phyloP scores from a whole-genome alignment of 768 basidiomycete species.

The Podaxis sp. region DNA sequence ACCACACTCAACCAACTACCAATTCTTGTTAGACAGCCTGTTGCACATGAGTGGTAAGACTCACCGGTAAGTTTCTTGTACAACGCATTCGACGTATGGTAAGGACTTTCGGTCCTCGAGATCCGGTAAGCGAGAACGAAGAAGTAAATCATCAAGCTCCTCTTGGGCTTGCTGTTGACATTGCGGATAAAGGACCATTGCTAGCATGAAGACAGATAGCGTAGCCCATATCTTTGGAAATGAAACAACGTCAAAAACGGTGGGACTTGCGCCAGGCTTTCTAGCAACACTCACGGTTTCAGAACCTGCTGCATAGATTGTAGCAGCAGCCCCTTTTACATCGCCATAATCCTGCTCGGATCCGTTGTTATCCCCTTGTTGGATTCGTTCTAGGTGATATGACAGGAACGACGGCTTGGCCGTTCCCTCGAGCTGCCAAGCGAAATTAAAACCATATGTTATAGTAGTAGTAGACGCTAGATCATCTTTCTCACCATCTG shows the following conservation, averaged over 20 bases:
- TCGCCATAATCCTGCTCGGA: neutral
- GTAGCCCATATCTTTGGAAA: slow-evolving; percentile 48
- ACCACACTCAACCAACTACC: slow-evolving; percentile 1
- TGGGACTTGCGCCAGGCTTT: neutral
- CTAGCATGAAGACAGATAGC: slow-evolving; percentile 61
- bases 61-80: slow-evolving; percentile 58
- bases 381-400: slow-evolving; percentile 46
- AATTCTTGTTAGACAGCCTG: slow-evolving; percentile 24
- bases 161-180: slow-evolving; percentile 56
- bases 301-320: neutral
- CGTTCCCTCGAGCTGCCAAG: slow-evolving; percentile 23
- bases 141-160: slow-evolving; percentile 64
- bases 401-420: slow-evolving; percentile 43
- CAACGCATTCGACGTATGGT: slow-evolving; percentile 58
- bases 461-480: neutral
- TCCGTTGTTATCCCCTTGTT: neutral
- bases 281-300: neutral
- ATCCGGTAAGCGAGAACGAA: slow-evolving; percentile 54
- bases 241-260: neutral
- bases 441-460: neutral
- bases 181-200: slow-evolving; percentile 63
- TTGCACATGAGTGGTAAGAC: slow-evolving; percentile 50
- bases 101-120: slow-evolving; percentile 54
- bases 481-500: slow-evolving; percentile 10
- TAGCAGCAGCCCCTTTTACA: neutral